These are phyloP conservation scores for Colletotrichum ledebouriae DNA, from an alignment of 2,329 filamentous ascomycete genomes.

Conservation along the genomic window DNA sequence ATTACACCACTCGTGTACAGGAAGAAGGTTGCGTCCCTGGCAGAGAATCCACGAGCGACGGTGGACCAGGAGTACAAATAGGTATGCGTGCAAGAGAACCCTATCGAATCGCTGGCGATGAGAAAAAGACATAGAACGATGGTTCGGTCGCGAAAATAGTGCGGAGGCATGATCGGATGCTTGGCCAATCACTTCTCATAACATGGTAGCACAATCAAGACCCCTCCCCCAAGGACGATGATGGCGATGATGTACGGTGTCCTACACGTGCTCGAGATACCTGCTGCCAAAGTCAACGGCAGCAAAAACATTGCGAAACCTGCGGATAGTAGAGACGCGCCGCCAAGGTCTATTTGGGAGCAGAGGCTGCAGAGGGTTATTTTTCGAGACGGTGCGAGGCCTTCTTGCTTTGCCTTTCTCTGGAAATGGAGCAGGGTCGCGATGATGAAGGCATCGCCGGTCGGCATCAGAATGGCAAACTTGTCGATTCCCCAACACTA, in stretches of 20 bases:
- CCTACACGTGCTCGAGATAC: slow-evolving; percentile 56
- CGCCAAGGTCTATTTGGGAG: slow-evolving; percentile 56
- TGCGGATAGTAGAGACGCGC: slow-evolving; percentile 57
- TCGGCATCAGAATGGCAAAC: slow-evolving; percentile 69
- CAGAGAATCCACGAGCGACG: slow-evolving; percentile 50
- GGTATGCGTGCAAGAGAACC: slow-evolving; percentile 51
- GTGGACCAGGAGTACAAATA: slow-evolving; percentile 60
- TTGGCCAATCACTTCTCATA: slow-evolving; percentile 63
- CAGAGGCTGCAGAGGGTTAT: slow-evolving; percentile 44
- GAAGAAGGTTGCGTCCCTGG: slow-evolving; percentile 49
- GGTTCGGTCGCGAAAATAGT: slow-evolving; percentile 51
- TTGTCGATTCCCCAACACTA: slow-evolving; percentile 62
- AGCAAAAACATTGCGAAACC: slow-evolving; percentile 68
- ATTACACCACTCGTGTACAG: slow-evolving; percentile 54
- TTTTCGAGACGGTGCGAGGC: slow-evolving; percentile 29
- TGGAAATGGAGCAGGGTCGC: slow-evolving; percentile 43
- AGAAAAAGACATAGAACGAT: slow-evolving; percentile 46
- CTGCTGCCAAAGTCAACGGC: slow-evolving; percentile 65
- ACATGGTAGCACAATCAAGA: slow-evolving; percentile 59
- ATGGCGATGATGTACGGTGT: slow-evolving; percentile 60
- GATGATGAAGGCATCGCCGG: slow-evolving; percentile 49
- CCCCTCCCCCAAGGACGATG: slow-evolving; percentile 64
- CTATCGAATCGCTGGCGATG: slow-evolving; percentile 47
- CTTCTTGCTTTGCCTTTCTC: slow-evolving; percentile 44
- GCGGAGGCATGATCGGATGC: slow-evolving; percentile 61